Base-by-base conservation (phyloP, 192 early-diverging fungal genomes). In the Phycomyces nitens region DNA sequence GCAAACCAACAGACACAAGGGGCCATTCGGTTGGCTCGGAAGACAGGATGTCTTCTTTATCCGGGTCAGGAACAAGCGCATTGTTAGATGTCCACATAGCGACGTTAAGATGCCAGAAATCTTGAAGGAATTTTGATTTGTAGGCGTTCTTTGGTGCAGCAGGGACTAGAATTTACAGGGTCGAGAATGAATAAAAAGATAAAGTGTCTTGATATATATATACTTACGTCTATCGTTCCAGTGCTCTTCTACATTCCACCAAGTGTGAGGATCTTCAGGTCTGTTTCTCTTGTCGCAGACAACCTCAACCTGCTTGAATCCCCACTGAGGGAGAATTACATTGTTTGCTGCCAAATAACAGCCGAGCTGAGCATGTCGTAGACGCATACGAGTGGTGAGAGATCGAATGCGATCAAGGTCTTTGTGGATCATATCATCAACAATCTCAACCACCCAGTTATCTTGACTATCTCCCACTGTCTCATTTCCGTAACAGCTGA, bases 81-180 rank as follows among this genome's bases (percentile, higher is more conserved):
- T 98, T 99, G 82, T 99, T 99, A 39, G 90, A 89, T 2, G 87
- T 88, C 87, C 92, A 95, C 96, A 99, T 99, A 15, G 90, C 90
- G 12, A 90, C 86, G 68, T 98, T 98, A 62, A 97, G 78, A 72
- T 93, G 90, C 64, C 87, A 78, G 75, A 97, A 93, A 72, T 97
- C 89, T 59, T 80, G 81, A 56, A 91, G 73, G 73, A 98, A 98
- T 26, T 77, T 76, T 26, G 89, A 85, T 56, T 77, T 87, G 75
- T 91, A 92, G 12, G 82, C 76, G n/a, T 70, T 74, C 6, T 78
- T 65, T 22, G 79, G 78, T 52, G 90, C 92, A 26, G 84, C 60
- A n/a, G 89, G 90, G 58, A 97, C 59, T 60, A 26, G 0, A 12
- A 6, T 47, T 47, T n/a, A 49, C 12, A 54, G 7, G 29, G 2